Base-by-base conservation (phyloP, 108 stramenopile species). In the Cyclotella choctawhatcheeana region DNA sequence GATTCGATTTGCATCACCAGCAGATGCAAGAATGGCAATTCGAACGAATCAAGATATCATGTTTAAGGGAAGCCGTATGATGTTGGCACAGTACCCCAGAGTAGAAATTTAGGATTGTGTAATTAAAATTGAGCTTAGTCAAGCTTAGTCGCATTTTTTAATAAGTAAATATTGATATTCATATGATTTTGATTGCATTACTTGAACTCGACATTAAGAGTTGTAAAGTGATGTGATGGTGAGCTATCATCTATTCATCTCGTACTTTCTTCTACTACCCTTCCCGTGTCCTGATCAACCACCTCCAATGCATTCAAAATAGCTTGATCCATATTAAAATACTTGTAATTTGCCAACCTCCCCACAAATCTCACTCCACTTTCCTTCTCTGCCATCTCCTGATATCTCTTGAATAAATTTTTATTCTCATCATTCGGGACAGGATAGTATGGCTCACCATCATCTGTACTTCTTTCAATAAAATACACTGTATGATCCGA, bases 301-400 rank as follows among this genome's bases (percentile, higher is more conserved):
- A 94, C 32, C 59, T 88, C 87, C 53, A 94, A 73, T 5, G 93
- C 91, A 84, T 94, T 94, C 55, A 83, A 47, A 48, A 94, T 92
- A 12, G 89, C 88, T 63, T 90, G 73, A 63, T 94, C 93, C 93
- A 94, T 94, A 73, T 94, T 94, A 67, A 94, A 94, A 77, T 94
- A 94, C 64, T 92, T 94, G 70, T 94, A 94, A 81, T 88, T 91
- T 14, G 93, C 93, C 51, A 94, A 78, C 22, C 93, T 71, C 44
- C 93, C 93, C 34, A 92, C 93, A 77, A 94, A 94, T n/a, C 73
- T 74, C 25, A 94, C 91, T 24, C 84, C 83, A 30, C 70, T 34
- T 59, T 86, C 85, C 50, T 88, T 79, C 47, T 62, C 64, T 34
- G 90, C 88, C 82, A 94, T 83, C 22, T 58, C 76, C 44, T 89